phyloP scores from a whole-genome alignment of 768 basidiomycete genomes.

The Tulasnella sp. region DNA sequence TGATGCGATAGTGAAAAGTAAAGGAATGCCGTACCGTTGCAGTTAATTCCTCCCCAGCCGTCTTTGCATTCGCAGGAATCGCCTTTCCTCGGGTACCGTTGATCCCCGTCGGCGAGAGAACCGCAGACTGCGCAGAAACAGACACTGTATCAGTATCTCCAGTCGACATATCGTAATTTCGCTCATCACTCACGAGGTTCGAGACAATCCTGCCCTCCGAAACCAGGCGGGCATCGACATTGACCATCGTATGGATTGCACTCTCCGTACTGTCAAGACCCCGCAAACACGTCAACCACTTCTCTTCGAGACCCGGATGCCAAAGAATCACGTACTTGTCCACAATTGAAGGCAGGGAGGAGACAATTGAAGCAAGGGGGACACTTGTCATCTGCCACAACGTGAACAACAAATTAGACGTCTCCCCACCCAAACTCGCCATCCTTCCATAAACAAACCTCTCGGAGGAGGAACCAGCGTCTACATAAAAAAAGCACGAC shows the following conservation, averaged over 20 bases:
- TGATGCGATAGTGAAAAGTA: neutral
- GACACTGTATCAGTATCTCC: neutral
- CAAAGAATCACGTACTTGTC: conserved; percentile 36
- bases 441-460: neutral
- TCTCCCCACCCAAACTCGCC: neutral
- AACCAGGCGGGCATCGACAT: conserved; percentile 95
- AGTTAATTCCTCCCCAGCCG: conserved; percentile 94
- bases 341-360: conserved; percentile 82
- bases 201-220: conserved; percentile 92
- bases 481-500: neutral
- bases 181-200: conserved; percentile 58
- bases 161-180: neutral
- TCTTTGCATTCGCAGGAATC: conserved; percentile 82
- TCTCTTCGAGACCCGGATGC: neutral
- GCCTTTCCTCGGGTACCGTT: conserved; percentile 66
- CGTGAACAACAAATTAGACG: neutral
- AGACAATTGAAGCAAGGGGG: conserved; percentile 87
- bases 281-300: neutral
- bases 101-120: conserved; percentile 81
- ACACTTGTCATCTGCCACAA: conserved; percentile 21
- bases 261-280: conserved; percentile 46
- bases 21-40: conserved; percentile 59
- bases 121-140: conserved; percentile 59
- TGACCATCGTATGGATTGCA: conserved; percentile 92
- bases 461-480: neutral